A percentile compares a stretch with the other conserved stretches of the same genome.
Evolutionary conservation across 371 early-diverging fungal genomes (phyloP).

Genomic region (Syncephalis fuscata): DNA sequence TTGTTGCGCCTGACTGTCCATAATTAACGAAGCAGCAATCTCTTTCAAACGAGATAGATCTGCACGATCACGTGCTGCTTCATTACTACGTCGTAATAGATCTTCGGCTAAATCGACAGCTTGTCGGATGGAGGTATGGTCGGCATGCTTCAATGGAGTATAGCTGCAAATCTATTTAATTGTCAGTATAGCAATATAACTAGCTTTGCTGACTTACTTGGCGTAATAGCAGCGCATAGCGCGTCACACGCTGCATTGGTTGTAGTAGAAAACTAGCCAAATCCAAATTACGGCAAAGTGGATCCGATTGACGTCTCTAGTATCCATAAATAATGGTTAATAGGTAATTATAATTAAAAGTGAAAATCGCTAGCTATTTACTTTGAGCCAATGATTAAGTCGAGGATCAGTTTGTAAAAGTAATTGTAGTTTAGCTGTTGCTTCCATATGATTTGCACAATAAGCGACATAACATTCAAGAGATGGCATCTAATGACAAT

Average conservation of each 20-base stretch:
- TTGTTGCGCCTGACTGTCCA: constrained; percentile 31
- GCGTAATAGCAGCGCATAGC: constrained; percentile 77
- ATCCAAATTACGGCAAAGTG: constrained; percentile 62
- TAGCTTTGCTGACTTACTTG: constrained; percentile 24
- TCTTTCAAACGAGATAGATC: constrained; percentile 53
- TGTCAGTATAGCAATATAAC: background rate
- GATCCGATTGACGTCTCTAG: constrained; percentile 35
- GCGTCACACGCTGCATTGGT: constrained; percentile 87
- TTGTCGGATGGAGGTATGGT: constrained; percentile 47
- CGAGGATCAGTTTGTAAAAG: background rate
- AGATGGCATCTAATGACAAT: background rate
- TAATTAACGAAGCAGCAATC: constrained; percentile 45
- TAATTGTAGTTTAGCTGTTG: constrained; percentile 13
- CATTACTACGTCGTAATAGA: constrained; percentile 59
- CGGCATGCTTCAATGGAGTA: constrained; percentile 63
- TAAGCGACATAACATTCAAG: constrained; percentile 19
- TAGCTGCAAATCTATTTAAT: constrained; percentile 49
- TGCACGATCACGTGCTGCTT: constrained; percentile 55
- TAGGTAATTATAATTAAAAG: no score
- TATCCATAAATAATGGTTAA: no score
- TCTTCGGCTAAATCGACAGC: constrained; percentile 51
- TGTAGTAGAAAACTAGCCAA: constrained; percentile 73
- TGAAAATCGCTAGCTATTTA: constrained; percentile 11
- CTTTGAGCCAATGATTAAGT: background rate
- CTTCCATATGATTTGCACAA: constrained; percentile 19